Evolutionary conservation across 2,329 filamentous ascomycete species (phyloP), one percentile per base, ranked within the genome.

Genomic region (Tolypocladium pustulatum): DNA sequence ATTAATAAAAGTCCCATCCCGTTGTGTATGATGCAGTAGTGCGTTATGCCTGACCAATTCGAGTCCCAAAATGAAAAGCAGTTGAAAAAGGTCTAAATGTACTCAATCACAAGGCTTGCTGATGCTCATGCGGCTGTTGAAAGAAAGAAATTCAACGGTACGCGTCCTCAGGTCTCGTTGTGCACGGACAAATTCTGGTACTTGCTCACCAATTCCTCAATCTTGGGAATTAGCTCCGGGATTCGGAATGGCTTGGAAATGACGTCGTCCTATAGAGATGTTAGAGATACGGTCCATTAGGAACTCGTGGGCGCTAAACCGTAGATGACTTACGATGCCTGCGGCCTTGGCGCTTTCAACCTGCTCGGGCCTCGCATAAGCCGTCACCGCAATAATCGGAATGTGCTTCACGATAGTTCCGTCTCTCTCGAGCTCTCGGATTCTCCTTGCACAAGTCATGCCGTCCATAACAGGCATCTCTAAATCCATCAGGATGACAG

Each of bases 381-480:
- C 89, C 41, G 89, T 92, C n/a, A 89, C 87, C n/a, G 86, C 88
- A 64, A 91, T 89, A 64, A 90, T 89, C 2, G 88, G 87, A n/a
- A 90, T 82, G 66, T 90, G 87, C 55, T 78, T 75, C 22, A 80
- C 76, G 54, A 89, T 81, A 37, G 78, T 81, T 25, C 84, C 83
- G 57, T 82, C 77, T 55, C 73, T 74, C 68, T 92, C 87, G 22
- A 89, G 75, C 60, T 87, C 80, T 22, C 89, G 81, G 57, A 93
- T 91, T 60, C 77, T 81, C 49, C 80, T 78, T 15, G 88, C 85
- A 62, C 88, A 90, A 2, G 87, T 87, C 71, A 89, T 82, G 40
- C 89, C 89, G 65, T 92, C 88, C 89, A 91, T 91, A 51, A 91
- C 80, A 1, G 89, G 89, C 89, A 92, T 92, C 66, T 91, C 88